Evolutionary conservation across 139 green algal species (phyloP).

Genomic region (Deuterostichococcus epilithicus): DNA sequence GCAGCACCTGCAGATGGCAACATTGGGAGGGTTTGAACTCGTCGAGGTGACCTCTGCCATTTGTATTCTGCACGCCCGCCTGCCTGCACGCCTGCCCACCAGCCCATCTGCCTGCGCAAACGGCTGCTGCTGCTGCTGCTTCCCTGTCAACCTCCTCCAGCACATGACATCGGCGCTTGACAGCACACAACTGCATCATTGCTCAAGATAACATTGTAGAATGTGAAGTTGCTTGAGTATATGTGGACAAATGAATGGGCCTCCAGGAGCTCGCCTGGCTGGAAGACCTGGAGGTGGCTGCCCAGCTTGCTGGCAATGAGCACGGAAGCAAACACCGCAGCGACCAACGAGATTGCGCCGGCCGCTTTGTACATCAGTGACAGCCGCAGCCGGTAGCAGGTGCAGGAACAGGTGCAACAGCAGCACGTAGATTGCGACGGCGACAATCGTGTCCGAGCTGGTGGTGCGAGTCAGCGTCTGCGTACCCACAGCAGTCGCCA

Average conservation of each 20-base stretch:
- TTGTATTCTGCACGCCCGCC: too few relatives aligned
- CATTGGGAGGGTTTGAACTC: too few relatives aligned
- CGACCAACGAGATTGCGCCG: slow-evolving; percentile 59
- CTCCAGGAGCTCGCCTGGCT: neutral
- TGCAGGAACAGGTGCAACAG: slow-evolving; percentile 68
- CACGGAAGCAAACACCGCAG: slow-evolving; percentile 57
- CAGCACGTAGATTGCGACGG: slow-evolving; percentile 41
- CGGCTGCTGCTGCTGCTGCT: too few relatives aligned
- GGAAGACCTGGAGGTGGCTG: slow-evolving; percentile 39
- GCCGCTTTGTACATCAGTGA: slow-evolving; percentile 44
- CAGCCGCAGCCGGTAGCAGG: slow-evolving; percentile 76
- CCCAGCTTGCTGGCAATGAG: slow-evolving; percentile 62
- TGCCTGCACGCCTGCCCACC: too few relatives aligned
- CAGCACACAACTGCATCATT: neutral
- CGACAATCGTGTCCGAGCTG: slow-evolving; percentile 66
- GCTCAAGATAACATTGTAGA: too few relatives aligned
- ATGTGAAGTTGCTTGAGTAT: too few relatives aligned
- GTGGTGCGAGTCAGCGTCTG: slow-evolving; percentile 59
- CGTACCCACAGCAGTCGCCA: too few relatives aligned
- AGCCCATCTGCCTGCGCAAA: too few relatives aligned
- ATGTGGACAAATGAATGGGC: too few relatives aligned
- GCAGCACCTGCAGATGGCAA: slow-evolving; percentile 65
- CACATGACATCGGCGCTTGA: too few relatives aligned
- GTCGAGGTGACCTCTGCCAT: too few relatives aligned
- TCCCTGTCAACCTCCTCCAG: too few relatives aligned